phyloP scores from a whole-genome alignment of 495 filamentous ascomycete genomes.

The Aspergillus panamensis region DNA sequence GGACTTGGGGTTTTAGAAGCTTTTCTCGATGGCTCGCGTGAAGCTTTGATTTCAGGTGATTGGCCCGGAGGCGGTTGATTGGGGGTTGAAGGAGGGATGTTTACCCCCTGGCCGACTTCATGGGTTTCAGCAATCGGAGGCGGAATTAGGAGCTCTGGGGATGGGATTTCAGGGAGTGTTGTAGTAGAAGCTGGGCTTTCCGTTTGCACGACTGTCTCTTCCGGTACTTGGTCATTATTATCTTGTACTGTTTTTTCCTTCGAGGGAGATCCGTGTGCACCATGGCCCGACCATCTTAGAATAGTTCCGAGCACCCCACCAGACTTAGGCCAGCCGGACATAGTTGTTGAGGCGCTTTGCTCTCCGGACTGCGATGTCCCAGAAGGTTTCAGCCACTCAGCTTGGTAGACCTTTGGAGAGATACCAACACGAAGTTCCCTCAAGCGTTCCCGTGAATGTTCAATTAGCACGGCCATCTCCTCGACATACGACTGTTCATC shows the following conservation, averaged over 20 bases:
- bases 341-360: constrained; percentile 19
- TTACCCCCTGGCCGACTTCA: background rate
- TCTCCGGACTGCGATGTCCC: constrained; percentile 27
- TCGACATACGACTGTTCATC: constrained; percentile 86
- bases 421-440: constrained; percentile 80
- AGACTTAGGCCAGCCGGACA: constrained; percentile 40
- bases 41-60: constrained; percentile 1
- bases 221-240: background rate
- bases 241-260: background rate
- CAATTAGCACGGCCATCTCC: constrained; percentile 81
- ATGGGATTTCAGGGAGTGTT: background rate
- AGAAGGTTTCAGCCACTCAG: constrained; percentile 57
- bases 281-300: constrained; percentile 12
- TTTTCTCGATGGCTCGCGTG: constrained; percentile 7
- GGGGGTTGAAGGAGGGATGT: background rate
- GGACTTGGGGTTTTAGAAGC: background rate
- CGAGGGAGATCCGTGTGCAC: background rate
- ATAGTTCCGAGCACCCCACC: constrained; percentile 56
- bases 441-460: constrained; percentile 62
- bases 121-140: background rate
- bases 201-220: background rate
- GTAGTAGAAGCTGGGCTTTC: background rate
- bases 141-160: background rate
- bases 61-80: background rate
- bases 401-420: constrained; percentile 52